Percentiles rank a stretch among this genome's conserved stretches.
These are phyloP conservation scores for Yarrowia keelungensis DNA, from an alignment of 805 yeast species.

Conservation along the genomic window DNA sequence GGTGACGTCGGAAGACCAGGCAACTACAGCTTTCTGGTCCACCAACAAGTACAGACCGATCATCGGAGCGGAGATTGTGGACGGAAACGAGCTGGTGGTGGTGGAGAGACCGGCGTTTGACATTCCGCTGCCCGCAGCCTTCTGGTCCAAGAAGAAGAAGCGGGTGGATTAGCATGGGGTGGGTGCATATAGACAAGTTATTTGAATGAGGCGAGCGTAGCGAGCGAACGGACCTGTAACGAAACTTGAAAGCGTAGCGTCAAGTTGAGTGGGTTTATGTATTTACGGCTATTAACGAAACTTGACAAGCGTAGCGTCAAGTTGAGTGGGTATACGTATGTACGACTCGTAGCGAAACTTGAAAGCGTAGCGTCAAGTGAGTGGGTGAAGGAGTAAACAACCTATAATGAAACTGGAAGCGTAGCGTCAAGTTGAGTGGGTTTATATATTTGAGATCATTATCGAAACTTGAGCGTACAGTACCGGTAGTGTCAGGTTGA, in stretches of 20 bases:
- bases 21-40: slow-evolving; percentile 64
- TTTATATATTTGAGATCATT: too few species aligned
- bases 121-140: slow-evolving; percentile 51
- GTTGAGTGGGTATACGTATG: too few species aligned
- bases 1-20: slow-evolving; percentile 42
- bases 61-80: slow-evolving; percentile 64
- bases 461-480: too few species aligned
- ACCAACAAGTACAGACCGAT: slow-evolving; percentile 78
- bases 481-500: too few species aligned
- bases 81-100: slow-evolving; percentile 65
- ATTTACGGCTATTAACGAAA: too few species aligned
- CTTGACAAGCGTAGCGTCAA: not conserved
- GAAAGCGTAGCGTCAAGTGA: too few species aligned
- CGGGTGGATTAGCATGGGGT: slow-evolving; percentile 33
- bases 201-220: not conserved
- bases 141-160: slow-evolving; percentile 50
- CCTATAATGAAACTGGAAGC: too few species aligned
- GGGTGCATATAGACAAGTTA: too few species aligned
- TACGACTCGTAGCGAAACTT: too few species aligned
- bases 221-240: not conserved
- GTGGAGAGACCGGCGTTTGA: slow-evolving; percentile 77
- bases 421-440: too few species aligned
- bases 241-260: not conserved
- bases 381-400: too few species aligned
- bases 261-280: not conserved